phyloP scores from a whole-genome alignment of 768 basidiomycete genomes.

The Suillus fuscotomentosus region DNA sequence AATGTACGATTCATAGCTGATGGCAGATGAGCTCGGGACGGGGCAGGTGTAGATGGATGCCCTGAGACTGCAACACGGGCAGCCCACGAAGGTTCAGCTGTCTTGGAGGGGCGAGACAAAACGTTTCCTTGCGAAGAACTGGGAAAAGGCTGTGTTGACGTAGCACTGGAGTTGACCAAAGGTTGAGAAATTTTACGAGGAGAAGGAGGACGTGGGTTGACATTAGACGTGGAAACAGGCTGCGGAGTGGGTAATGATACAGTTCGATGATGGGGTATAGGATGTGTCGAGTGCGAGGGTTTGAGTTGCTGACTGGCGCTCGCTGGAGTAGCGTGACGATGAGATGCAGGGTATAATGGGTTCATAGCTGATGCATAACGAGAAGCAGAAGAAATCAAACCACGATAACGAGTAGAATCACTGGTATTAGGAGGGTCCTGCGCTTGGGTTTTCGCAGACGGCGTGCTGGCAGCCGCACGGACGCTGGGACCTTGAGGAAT shows the following conservation, averaged over 20 bases:
- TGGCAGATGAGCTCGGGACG: constrained; percentile 20
- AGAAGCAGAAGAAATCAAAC: constrained; percentile 11
- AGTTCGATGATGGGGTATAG: constrained; percentile 32
- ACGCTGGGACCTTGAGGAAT: constrained; percentile 13
- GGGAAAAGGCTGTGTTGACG: constrained; percentile 29
- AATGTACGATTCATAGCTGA: constrained; percentile 32
- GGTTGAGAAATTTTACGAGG: constrained; percentile 30
- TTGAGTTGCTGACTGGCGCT: constrained; percentile 18
- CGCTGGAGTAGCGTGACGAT: constrained; percentile 21
- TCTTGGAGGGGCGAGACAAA: neutral
- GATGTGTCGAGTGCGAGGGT: constrained; percentile 20
- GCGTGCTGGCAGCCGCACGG: constrained; percentile 10
- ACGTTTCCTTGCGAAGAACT: constrained; percentile 11
- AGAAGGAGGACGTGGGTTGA: constrained; percentile 19
- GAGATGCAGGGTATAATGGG: constrained; percentile 20
- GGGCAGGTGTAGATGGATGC: constrained; percentile 31
- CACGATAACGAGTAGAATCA: constrained; percentile 25
- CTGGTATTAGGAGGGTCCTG: constrained; percentile 17
- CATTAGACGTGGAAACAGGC: constrained; percentile 12
- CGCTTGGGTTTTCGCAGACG: constrained; percentile 16
- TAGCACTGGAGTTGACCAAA: constrained; percentile 19
- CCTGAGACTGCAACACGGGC: constrained; percentile 29
- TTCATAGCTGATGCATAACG: constrained; percentile 21
- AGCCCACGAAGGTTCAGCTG: constrained; percentile 11
- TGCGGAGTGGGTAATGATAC: constrained; percentile 33